Base-by-base conservation (phyloP, 2,329 filamentous ascomycete species). In the Diaporthe amygdali region DNA sequence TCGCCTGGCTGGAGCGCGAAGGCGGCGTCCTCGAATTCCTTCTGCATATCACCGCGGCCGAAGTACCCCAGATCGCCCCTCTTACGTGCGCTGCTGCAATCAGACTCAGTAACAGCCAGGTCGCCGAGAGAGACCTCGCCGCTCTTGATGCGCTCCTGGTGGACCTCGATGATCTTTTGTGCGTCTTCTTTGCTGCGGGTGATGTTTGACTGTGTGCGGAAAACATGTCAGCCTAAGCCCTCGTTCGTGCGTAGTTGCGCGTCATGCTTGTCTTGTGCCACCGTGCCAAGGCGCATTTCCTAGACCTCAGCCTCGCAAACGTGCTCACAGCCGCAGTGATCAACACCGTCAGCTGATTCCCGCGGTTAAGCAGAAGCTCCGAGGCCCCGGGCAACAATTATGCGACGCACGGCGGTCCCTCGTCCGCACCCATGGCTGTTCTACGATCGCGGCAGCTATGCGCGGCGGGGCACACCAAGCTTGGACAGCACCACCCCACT, bases 41-140 rank as follows among this genome's bases (percentile, higher is more conserved):
- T 96, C 82, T 99, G 96, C 96, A 99, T 99, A 78, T 98, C 96
- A 34, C 95, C 94, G 77, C 89, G 91, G 69, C 94, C 95, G 82
- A 99, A 99, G 83, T 95, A 97, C 25, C 96, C 96, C 84, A 99
- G 85, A 81, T 99, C 96, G 70, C 96, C 96, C 75, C 92, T 90
- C 88, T 98, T 99, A 77, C 95, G 90, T 37, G 96, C 95, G 77
- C 95, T 98, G 82, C 94, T 97, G 85, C 96, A 98, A 84, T 99
- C 96, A 20, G 94, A 97, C 84, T 98, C 96, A 52, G 91, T 93
- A 72, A 91, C 89, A 15, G 96, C 96, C 75, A 99, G 88, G 75
- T 98, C 93, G 59, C 94, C 94, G 49, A 99, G 88, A 66, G 88
- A 87, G 59, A 86, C 84, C 75, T 90, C 84, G 72, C 94, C 92